Conservation (phyloP, 768 basidiomycete species). For the Brasilioporus rufonigricans region DNA sequence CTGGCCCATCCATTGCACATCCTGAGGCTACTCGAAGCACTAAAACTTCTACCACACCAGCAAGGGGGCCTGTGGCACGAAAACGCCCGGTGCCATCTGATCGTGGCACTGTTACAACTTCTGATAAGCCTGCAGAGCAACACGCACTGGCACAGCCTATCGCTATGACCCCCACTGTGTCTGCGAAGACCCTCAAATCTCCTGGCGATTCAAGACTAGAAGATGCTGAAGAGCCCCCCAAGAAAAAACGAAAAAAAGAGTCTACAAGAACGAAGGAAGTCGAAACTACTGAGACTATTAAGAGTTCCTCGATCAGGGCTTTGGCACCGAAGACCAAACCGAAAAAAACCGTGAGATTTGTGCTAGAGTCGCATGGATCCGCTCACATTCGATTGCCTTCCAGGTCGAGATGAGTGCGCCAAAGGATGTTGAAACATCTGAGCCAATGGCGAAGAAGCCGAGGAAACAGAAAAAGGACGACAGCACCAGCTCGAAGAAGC, state of each 20-base stretch:
- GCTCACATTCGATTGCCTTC: conserved; percentile 2
- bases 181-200: neutral
- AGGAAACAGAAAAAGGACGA: conserved; percentile 10
- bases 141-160: conserved; percentile 9
- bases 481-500: neutral
- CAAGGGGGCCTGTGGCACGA: conserved; percentile 10
- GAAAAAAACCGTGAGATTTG: conserved; percentile 13
- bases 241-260: conserved; percentile 20
- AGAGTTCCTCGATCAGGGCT: conserved; percentile 10
- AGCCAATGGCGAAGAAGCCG: conserved; percentile 2
- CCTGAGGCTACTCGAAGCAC: neutral
- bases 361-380: neutral
- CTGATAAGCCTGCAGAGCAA: neutral
- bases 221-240: conserved; percentile 7
- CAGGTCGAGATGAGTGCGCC: conserved; percentile 7
- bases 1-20: neutral
- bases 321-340: neutral
- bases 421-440: neutral
- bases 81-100: conserved; percentile 26
- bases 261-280: neutral
- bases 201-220: neutral
- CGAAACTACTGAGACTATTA: neutral
- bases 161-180: neutral
- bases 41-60: neutral
- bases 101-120: neutral